Percentiles rank a stretch among this genome's conserved stretches.
These are phyloP conservation scores for Achaetomium macrosporum DNA, from an alignment of 2,329 filamentous ascomycete species.

Conservation along the genomic window DNA sequence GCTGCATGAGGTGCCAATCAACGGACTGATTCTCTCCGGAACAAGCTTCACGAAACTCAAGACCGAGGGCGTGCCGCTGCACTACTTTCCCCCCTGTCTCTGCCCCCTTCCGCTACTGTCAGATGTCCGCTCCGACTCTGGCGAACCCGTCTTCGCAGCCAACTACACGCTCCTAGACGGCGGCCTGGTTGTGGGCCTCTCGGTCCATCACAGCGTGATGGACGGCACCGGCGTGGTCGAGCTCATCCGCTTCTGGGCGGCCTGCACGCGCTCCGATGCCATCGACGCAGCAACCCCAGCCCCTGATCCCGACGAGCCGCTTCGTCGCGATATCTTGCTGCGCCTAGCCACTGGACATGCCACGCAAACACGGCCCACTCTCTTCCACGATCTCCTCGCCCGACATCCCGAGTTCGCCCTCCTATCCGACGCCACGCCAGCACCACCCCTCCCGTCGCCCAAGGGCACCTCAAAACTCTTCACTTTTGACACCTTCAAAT, in stretches of 20 bases:
- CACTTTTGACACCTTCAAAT: neutral
- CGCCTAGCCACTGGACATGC: neutral
- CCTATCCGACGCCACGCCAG: neutral
- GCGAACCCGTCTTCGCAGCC: conserved; percentile 3
- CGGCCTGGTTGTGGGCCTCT: neutral
- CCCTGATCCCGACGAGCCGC: neutral
- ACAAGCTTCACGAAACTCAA: conserved; percentile 1
- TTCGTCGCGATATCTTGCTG: neutral
- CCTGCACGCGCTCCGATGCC: neutral
- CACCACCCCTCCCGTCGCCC: neutral
- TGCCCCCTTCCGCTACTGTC: neutral
- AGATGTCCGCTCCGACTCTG: neutral
- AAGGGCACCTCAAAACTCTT: conserved; percentile 1
- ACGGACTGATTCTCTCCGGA: neutral
- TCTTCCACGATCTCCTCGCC: neutral
- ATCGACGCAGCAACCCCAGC: neutral
- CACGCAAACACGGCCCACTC: neutral
- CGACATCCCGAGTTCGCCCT: conserved; percentile 1
- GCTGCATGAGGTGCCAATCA: neutral
- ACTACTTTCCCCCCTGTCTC: conserved; percentile 7
- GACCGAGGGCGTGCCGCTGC: conserved; percentile 1
- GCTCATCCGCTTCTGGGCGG: conserved; percentile 9
- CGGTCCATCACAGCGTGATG: conserved; percentile 5
- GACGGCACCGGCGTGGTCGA: conserved; percentile 11
- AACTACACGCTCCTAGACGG: conserved; percentile 3